Evolutionary conservation across 169 alveolate genomes (phyloP).

Genomic region (Eimeria praecox): DNA sequence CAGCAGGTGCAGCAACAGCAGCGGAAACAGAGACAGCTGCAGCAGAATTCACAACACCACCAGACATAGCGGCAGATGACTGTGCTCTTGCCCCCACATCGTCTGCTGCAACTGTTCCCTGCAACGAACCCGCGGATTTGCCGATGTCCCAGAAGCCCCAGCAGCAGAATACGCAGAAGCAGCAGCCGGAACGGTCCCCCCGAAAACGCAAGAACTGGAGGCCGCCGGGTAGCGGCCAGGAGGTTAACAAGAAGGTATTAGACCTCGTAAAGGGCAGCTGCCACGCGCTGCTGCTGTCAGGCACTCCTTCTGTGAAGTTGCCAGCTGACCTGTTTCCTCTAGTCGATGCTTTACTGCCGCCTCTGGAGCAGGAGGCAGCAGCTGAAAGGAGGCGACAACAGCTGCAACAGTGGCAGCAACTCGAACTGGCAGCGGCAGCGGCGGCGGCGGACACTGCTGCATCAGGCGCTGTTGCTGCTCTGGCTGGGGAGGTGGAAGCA

Average conservation of each 20-base stretch:
- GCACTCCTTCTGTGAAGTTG: slow-evolving; percentile 97
- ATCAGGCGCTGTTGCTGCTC: not conserved
- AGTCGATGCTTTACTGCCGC: slow-evolving; percentile 88
- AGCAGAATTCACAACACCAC: not conserved
- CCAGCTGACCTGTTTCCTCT: slow-evolving; percentile 96
- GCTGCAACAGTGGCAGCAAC: slow-evolving; percentile 25
- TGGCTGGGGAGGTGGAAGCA: not conserved
- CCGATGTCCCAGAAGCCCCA: not conserved
- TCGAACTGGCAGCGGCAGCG: not conserved
- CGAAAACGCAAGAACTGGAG: not conserved
- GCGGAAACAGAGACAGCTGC: not conserved
- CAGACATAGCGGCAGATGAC: not conserved
- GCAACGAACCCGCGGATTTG: not conserved
- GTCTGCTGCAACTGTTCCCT: not conserved
- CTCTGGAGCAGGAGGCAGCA: slow-evolving; percentile 35
- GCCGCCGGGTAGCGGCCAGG: slow-evolving; percentile 25
- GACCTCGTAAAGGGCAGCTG: slow-evolving; percentile 91
- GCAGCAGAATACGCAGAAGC: not conserved
- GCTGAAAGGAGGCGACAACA: slow-evolving; percentile 39
- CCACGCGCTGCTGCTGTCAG: slow-evolving; percentile 95
- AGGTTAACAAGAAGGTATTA: slow-evolving; percentile 38
- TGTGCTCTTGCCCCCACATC: not conserved
- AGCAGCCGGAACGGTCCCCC: not conserved
- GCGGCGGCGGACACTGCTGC: slow-evolving; percentile 5
- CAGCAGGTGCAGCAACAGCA: not conserved